phyloP scores from a whole-genome alignment of 495 filamentous ascomycete species.

The Pyrenula aspistea region DNA sequence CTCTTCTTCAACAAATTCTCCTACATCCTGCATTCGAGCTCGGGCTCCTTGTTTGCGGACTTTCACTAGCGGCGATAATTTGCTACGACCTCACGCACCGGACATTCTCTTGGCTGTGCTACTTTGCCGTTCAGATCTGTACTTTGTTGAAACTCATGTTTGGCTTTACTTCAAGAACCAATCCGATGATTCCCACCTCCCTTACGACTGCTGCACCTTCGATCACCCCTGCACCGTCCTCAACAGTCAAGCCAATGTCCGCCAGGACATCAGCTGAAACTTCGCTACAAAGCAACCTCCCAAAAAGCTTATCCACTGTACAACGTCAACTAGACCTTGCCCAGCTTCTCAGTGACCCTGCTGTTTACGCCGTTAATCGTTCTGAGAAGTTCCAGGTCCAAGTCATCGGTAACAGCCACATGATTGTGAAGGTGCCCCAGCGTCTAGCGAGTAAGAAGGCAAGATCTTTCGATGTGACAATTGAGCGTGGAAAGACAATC shows the following conservation, averaged over 20 bases:
- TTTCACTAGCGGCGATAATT: neutral
- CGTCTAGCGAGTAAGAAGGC: slow-evolving; percentile 33
- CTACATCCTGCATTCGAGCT: neutral
- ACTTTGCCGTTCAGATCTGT: neutral
- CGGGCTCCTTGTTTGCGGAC: neutral
- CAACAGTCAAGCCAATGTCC: slow-evolving; percentile 4
- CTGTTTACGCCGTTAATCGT: slow-evolving; percentile 17
- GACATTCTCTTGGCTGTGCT: neutral
- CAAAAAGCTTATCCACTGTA: slow-evolving; percentile 6
- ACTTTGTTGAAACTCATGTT: neutral
- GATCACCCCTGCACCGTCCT: slow-evolving; percentile 1
- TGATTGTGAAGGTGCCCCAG: slow-evolving; percentile 45
- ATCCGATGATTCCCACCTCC: neutral
- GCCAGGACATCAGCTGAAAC: slow-evolving; percentile 11
- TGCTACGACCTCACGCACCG: neutral
- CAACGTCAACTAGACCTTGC: slow-evolving; percentile 16
- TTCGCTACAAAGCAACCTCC: slow-evolving; percentile 6
- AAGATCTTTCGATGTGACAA: slow-evolving; percentile 37
- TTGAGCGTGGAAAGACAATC: slow-evolving; percentile 26
- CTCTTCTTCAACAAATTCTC: neutral
- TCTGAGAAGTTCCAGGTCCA: slow-evolving; percentile 45
- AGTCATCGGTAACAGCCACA: slow-evolving; percentile 47
- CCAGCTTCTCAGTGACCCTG: slow-evolving; percentile 17
- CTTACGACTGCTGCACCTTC: neutral
- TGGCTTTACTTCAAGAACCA: neutral